These are phyloP conservation scores for Phytopythium kandeliae DNA, from an alignment of 352 stramenopile genomes.

Conservation along the genomic window DNA sequence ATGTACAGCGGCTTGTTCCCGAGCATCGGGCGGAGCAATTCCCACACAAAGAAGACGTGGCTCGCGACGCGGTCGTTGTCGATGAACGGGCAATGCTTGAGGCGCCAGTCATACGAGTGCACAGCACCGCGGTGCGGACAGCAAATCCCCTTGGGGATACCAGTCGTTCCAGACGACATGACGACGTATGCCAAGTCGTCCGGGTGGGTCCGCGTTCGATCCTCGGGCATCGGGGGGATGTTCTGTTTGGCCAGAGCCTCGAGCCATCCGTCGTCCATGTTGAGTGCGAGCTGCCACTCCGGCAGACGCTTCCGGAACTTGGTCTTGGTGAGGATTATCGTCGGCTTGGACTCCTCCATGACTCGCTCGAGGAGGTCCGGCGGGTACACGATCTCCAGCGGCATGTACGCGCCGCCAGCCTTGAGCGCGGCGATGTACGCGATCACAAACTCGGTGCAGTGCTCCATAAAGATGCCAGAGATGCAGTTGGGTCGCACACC, in stretches of 20 bases:
- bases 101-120: slow-evolving; percentile 90
- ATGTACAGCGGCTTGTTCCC: slow-evolving; percentile 86
- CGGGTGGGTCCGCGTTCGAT: slow-evolving; percentile 59
- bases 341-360: slow-evolving; percentile 84
- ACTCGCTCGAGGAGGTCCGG: slow-evolving; percentile 86
- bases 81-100: slow-evolving; percentile 65
- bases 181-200: slow-evolving; percentile 92
- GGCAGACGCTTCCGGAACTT: slow-evolving; percentile 57
- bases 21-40: slow-evolving; percentile 88
- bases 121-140: slow-evolving; percentile 90
- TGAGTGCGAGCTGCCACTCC: slow-evolving; percentile 58
- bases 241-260: slow-evolving; percentile 17
- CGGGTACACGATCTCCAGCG: slow-evolving; percentile 86
- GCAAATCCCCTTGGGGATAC: slow-evolving; percentile 91
- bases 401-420: slow-evolving; percentile 89
- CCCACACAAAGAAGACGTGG: slow-evolving; percentile 96
- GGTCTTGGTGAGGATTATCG: slow-evolving; percentile 83
- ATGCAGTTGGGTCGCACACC: slow-evolving; percentile 68
- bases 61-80: slow-evolving; percentile 83
- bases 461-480: slow-evolving; percentile 88
- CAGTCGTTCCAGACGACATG: slow-evolving; percentile 91
- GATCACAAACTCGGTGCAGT: slow-evolving; percentile 89
- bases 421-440: slow-evolving; percentile 89
- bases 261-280: slow-evolving; percentile 63
- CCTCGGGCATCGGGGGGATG: slow-evolving; percentile 39